A percentile compares a stretch with the other conserved stretches of the same genome.
Evolutionary conservation across 2,329 filamentous ascomycete species (phyloP).

Genomic region (Calonectria leucothoes): DNA sequence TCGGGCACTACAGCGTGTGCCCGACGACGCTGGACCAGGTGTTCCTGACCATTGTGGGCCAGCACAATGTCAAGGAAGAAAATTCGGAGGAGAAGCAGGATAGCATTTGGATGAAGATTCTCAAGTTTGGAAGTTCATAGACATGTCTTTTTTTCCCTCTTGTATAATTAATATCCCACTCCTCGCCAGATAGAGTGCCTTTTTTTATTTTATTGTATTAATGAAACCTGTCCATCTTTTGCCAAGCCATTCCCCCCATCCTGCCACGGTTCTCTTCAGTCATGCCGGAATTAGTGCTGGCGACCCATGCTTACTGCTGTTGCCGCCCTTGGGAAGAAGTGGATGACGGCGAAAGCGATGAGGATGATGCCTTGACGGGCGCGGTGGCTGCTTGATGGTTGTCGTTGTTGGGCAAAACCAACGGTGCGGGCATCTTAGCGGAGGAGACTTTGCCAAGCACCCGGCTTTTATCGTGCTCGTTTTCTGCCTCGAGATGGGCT

Average conservation of each 20-base stretch:
- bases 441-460: too few species aligned
- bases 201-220: too few species aligned
- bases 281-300: neutral
- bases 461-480: too few species aligned
- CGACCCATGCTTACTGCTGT: neutral
- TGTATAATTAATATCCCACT: neutral
- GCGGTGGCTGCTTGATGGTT: too few species aligned
- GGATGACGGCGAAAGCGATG: neutral
- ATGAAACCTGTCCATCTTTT: neutral
- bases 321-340: neutral
- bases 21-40: constrained; percentile 92
- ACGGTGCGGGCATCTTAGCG: too few species aligned
- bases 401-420: too few species aligned
- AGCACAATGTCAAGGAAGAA: constrained; percentile 84
- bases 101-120: constrained; percentile 35
- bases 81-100: constrained; percentile 57
- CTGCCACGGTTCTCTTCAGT: neutral
- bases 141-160: neutral
- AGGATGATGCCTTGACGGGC: neutral
- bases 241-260: neutral
- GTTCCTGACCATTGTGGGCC: constrained; percentile 85
- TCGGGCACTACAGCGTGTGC: constrained; percentile 88
- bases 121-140: constrained; percentile 39
- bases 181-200: neutral
- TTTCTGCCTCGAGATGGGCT: too few species aligned